Base-by-base conservation (phyloP, 352 stramenopile species). In the Phytophthora idaei region DNA sequence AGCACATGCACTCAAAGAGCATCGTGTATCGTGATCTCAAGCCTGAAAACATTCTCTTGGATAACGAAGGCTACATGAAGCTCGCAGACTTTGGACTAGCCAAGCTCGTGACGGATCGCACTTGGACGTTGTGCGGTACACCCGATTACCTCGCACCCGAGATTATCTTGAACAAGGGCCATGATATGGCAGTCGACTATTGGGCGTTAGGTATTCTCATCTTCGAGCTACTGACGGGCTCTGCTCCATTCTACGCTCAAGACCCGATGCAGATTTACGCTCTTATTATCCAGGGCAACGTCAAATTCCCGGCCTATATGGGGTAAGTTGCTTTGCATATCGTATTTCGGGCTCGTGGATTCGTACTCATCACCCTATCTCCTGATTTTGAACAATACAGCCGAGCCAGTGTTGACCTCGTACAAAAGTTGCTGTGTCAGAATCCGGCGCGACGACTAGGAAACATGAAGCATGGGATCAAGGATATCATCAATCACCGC, bases 11-110 rank as follows among this genome's bases (percentile, higher is more conserved):
- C 77, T 76, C 65, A 39, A 89, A 97, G 56, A 81, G 84, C 47
- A 96, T 98, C 47, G 87, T 92, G 29, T 98, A 98, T 70, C 80
- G 92, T 62, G 92, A 97, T 58, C 70, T 98, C 17, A 98, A 98
- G 54, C 89, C 88, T 10, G 90, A 97, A 67, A 97, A 97, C 39
- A 86, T 97, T 10, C 69, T 97, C 28, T 75, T 97, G 14, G 88
- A 91, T 59, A 84, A 81, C 17, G 77, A 89, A 48, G 92, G 90
- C 5, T 94, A 95, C 61, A 90, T 98, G 55, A 97, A 98, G 51
- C 72, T 98, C 14, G 85, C 83, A 5, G 92, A 98, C 57, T 98
- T 98, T 73, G 91, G 94, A 0, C 87, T 98, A 34, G 94, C 93
- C 6, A 98, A 98, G 67, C 73, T 97, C 42, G 79, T 97, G 47